Evolutionary conservation across 495 filamentous ascomycete genomes (phyloP).

Genomic region (Hypomontagnella submonticulosa): DNA sequence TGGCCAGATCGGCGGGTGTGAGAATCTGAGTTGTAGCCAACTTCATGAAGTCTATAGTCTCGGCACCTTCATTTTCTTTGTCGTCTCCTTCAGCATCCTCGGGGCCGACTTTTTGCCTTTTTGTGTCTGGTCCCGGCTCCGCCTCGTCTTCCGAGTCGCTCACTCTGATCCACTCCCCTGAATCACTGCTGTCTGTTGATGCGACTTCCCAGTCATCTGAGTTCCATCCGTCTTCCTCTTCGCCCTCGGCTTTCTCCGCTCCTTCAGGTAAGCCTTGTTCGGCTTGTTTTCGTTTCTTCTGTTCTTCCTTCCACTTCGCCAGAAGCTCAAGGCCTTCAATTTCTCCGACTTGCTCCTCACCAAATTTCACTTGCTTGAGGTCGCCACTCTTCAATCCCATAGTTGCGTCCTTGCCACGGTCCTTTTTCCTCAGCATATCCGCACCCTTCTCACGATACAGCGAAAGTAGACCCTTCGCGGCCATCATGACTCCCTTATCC

Average conservation of each 20-base stretch:
- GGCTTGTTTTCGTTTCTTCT: conserved; percentile 73
- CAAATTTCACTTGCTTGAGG: conserved; percentile 77
- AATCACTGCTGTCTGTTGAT: conserved; percentile 79
- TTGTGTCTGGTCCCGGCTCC: conserved; percentile 67
- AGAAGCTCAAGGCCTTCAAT: conserved; percentile 95
- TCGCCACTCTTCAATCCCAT: conserved; percentile 79
- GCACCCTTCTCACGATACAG: conserved; percentile 91
- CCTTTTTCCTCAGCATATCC: conserved; percentile 87
- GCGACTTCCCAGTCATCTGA: conserved; percentile 89
- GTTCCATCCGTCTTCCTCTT: conserved; percentile 72
- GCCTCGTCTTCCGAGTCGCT: conserved; percentile 85
- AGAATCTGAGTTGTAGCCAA: conserved; percentile 89
- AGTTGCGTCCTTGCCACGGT: conserved; percentile 91
- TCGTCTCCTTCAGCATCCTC: conserved; percentile 52
- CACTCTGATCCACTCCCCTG: conserved; percentile 92
- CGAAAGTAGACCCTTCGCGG: conserved; percentile 86
- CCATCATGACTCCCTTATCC: conserved; percentile 98
- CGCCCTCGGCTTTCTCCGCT: conserved; percentile 50
- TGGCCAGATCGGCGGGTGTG: conserved; percentile 90
- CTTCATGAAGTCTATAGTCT: conserved; percentile 65
- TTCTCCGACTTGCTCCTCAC: conserved; percentile 78
- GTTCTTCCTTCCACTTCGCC: conserved; percentile 92
- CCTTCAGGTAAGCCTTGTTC: conserved; percentile 70
- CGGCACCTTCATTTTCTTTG: conserved; percentile 51
- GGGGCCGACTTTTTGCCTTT: conserved; percentile 64